phyloP scores from a whole-genome alignment of 2,329 filamentous ascomycete genomes.

The Aspergillus ochraceus region DNA sequence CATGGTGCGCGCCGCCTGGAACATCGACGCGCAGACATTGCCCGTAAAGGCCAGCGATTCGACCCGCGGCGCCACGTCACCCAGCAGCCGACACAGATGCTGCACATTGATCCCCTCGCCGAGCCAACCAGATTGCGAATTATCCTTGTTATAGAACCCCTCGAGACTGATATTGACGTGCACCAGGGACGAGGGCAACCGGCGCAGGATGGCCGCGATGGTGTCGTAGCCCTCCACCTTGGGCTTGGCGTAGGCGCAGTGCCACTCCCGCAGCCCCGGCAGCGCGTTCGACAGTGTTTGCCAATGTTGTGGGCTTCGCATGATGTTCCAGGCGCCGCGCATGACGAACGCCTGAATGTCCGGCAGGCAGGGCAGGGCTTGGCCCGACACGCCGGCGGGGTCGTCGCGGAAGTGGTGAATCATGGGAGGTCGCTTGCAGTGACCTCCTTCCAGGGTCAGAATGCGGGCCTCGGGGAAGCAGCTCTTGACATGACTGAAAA shows the following conservation, averaged over 20 bases:
- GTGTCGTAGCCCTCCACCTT: constrained; percentile 73
- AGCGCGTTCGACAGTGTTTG: constrained; percentile 60
- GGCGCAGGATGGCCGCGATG: constrained; percentile 63
- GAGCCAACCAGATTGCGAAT: constrained; percentile 55
- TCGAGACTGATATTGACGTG: constrained; percentile 69
- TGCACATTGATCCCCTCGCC: constrained; percentile 50
- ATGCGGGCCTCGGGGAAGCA: constrained; percentile 63
- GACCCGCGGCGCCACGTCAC: constrained; percentile 59
- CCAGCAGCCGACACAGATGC: constrained; percentile 67
- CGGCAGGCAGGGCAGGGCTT: constrained; percentile 49
- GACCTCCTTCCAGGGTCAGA: constrained; percentile 73
- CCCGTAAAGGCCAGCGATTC: constrained; percentile 73
- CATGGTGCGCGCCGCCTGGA: constrained; percentile 55
- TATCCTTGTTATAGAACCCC: constrained; percentile 68
- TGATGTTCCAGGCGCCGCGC: constrained; percentile 76
- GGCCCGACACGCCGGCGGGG: constrained; percentile 26
- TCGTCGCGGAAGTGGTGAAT: constrained; percentile 57
- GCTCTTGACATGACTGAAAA: constrained; percentile 63
- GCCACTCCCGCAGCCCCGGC: constrained; percentile 61
- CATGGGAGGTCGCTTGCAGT: constrained; percentile 72
- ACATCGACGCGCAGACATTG: constrained; percentile 68
- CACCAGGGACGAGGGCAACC: constrained; percentile 58
- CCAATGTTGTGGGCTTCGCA: constrained; percentile 65
- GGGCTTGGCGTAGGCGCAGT: constrained; percentile 63
- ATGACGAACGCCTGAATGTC: constrained; percentile 68